Evolutionary conservation across 1,284 basidiomycete species (phyloP), one percentile per base, ranked within the genome.

Genomic region (Malassezia caprae): DNA sequence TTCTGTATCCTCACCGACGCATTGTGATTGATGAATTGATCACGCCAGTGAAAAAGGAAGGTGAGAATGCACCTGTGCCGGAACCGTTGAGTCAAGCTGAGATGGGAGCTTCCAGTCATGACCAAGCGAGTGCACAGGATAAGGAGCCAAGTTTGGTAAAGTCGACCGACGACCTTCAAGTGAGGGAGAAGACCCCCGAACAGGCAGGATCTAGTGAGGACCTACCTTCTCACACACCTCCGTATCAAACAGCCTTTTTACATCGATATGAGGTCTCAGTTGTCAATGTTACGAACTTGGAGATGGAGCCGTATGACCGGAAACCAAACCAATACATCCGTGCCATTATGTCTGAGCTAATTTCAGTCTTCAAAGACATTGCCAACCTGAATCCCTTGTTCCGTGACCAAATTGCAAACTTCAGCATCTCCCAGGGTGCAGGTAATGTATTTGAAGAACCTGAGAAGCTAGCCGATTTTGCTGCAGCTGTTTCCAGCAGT

Each of bases 401-500:
- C 84, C 86, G 93, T 48, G 93, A 96, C 78, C 93, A 96, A 76
- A 94, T 93, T 63, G 89, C 88, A 65, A 93, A 91, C 76, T 96
- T 96, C 76, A 88, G 86, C 19, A 93, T 94, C 76, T 89, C 88
- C 72, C 90, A 94, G 76, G 85, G 89, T 46, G 87, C 90, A 4
- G 83, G 88, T n/a, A 96, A 94, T 76, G 88, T 98, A 52, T 96
- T 98, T 68, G 93, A 96, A 72, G 91, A 96, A 72, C 93, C 93
- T 0, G 93, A 96, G 77, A 94, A 93, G 76, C 83, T 98, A 27
- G 94, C 93, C 2, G 93, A 99, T 73, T 96, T 98, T 72, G 90
- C 93, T 0, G 94, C 93, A 0, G 93, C 93, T 0, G 90, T 98
- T 0, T 90, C 87, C 0, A 87, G 86, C 0, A 90, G 90, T 42